phyloP scores from a whole-genome alignment of 768 basidiomycete species.

The Suillus cothurnatus region DNA sequence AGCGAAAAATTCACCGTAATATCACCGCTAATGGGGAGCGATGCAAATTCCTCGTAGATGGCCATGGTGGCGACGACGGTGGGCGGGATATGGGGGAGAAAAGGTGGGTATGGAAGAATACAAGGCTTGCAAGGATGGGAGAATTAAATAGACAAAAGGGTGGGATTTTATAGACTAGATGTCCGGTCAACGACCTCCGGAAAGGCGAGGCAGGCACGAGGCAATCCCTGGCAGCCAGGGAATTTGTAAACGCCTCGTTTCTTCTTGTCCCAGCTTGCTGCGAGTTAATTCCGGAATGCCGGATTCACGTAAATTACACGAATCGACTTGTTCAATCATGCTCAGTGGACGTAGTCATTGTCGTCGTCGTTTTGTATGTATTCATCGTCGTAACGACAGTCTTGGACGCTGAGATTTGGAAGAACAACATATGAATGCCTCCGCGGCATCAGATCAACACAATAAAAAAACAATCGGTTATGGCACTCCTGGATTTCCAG shows the following conservation, averaged over 20 bases:
- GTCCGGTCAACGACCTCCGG: conserved; percentile 25
- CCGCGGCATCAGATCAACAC: conserved; percentile 23
- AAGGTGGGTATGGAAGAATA: conserved; percentile 26
- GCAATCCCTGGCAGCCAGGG: conserved; percentile 38
- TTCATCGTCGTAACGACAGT: not conserved
- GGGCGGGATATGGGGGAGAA: conserved; percentile 20
- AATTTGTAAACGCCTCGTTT: conserved; percentile 21
- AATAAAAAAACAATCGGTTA: conserved; percentile 19
- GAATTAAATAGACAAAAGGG: conserved; percentile 19
- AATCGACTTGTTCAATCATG: not conserved
- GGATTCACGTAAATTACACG: conserved; percentile 17
- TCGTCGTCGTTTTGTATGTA: not conserved
- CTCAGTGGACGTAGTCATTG: not conserved
- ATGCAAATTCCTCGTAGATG: conserved; percentile 35
- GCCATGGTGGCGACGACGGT: conserved; percentile 38
- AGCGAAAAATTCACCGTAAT: conserved; percentile 33
- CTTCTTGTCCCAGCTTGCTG: conserved; percentile 21
- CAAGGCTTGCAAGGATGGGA: conserved; percentile 29
- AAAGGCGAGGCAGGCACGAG: conserved; percentile 60
- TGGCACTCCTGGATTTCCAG: not conserved
- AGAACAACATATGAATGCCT: conserved; percentile 21
- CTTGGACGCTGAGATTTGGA: not conserved
- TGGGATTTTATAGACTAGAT: conserved; percentile 56
- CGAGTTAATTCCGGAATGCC: conserved; percentile 9
- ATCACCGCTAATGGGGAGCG: conserved; percentile 31